These are phyloP conservation scores for Boletus vinaceobasis DNA, from an alignment of 768 basidiomycete genomes.

Conservation along the genomic window DNA sequence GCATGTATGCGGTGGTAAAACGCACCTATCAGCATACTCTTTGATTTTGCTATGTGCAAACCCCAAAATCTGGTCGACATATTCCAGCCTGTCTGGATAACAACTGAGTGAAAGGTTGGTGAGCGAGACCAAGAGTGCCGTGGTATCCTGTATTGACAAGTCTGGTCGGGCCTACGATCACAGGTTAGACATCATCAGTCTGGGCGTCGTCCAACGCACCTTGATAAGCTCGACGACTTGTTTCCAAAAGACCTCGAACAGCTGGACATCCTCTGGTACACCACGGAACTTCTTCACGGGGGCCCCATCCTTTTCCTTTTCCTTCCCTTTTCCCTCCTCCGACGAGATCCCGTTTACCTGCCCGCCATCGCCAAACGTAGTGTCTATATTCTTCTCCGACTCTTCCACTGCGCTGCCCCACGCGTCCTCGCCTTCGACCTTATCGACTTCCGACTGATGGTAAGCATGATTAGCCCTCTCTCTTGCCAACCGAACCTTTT, in stretches of 20 bases:
- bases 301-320: constrained; percentile 56
- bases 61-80: constrained; percentile 91
- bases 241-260: constrained; percentile 99
- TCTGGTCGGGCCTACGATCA: constrained; percentile 84
- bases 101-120: constrained; percentile 94
- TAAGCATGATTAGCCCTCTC: constrained; percentile 54
- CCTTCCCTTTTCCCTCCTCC: constrained; percentile 41
- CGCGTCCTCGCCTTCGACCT: constrained; percentile 22
- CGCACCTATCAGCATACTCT: constrained; percentile 77
- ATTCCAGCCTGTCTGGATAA: constrained; percentile 95
- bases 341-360: constrained; percentile 20
- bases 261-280: constrained; percentile 88
- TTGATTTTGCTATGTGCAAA: constrained; percentile 86
- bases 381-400: constrained; percentile 16
- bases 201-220: constrained; percentile 42
- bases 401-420: constrained; percentile 24
- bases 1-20: background rate
- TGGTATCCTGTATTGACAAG: constrained; percentile 95
- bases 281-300: constrained; percentile 85
- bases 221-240: constrained; percentile 98
- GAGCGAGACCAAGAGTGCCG: constrained; percentile 91
- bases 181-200: background rate
- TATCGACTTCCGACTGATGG: constrained; percentile 27
- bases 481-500: constrained; percentile 77
- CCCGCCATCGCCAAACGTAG: background rate